A percentile compares a stretch with the other conserved stretches of the same genome.
phyloP scores from a whole-genome alignment of 129 eudicot genomes.

The Erigeron canadensis region DNA sequence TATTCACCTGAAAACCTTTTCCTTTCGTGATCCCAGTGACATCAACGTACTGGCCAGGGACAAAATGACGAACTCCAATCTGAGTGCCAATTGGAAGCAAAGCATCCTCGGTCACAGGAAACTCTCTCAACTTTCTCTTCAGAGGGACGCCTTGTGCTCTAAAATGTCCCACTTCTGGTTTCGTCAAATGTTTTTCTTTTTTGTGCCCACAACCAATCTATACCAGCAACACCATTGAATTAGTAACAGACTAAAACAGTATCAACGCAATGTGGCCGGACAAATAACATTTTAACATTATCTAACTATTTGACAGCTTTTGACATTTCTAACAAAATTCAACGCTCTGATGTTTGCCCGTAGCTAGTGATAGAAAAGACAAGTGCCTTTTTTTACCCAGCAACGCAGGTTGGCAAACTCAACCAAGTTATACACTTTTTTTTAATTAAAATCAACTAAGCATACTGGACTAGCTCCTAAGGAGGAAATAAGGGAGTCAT shows the following conservation, averaged over 20 bases:
- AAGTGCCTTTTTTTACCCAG: too few relatives aligned
- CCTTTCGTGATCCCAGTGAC: constrained; percentile 89
- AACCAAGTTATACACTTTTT: too few relatives aligned
- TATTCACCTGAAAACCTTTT: constrained; percentile 92
- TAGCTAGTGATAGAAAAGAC: too few relatives aligned
- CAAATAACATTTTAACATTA: too few relatives aligned
- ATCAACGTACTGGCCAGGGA: constrained; percentile 92
- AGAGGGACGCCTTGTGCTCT: constrained; percentile 94
- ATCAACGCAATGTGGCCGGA: too few relatives aligned
- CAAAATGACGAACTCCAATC: constrained; percentile 88
- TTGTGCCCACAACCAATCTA: constrained; percentile 95
- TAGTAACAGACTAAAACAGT: not conserved
- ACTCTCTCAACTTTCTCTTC: constrained; percentile 96
- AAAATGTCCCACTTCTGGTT: constrained; percentile 97
- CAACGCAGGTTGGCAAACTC: too few relatives aligned
- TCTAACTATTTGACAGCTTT: too few relatives aligned
- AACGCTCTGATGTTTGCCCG: too few relatives aligned
- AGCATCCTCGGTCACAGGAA: constrained; percentile 94
- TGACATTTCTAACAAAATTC: too few relatives aligned
- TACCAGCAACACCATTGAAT: constrained; percentile 26
- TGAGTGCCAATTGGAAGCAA: constrained; percentile 89
- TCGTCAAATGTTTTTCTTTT: constrained; percentile 86
- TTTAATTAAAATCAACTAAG: too few relatives aligned
- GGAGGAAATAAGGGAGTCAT: too few relatives aligned
- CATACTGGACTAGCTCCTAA: too few relatives aligned